Evolutionary conservation across 306 rosid species (phyloP).

Genomic region (Prunus fruticosa): DNA sequence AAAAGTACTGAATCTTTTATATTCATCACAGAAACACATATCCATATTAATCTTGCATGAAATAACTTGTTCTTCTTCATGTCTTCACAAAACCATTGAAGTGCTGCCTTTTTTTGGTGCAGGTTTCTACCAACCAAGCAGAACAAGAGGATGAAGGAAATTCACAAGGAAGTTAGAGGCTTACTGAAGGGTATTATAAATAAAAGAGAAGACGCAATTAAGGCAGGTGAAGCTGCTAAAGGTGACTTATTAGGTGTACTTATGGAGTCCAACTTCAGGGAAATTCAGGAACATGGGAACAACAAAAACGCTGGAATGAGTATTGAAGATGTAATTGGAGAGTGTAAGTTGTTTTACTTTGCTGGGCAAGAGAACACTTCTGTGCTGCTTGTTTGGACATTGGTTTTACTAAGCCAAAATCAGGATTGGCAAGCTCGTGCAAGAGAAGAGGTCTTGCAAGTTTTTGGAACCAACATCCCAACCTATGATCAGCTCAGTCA

Average conservation of each 20-base stretch:
- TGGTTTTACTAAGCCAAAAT: constrained; percentile 18
- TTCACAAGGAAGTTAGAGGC: constrained; percentile 19
- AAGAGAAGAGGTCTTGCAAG: background rate
- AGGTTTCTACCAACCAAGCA: constrained; percentile 3
- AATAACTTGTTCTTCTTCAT: too few relatives aligned
- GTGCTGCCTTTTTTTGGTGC: background rate
- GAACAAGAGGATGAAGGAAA: constrained; percentile 25
- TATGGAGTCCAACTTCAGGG: background rate
- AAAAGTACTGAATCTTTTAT: too few relatives aligned
- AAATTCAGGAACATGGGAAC: too few relatives aligned
- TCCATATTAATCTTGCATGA: too few relatives aligned
- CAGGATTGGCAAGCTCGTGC: constrained; percentile 8
- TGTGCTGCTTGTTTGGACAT: constrained; percentile 30
- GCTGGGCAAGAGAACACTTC: constrained; percentile 42
- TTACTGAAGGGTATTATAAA: constrained; percentile 24
- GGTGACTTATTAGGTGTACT: constrained; percentile 21
- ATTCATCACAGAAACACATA: too few relatives aligned
- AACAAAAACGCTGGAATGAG: too few relatives aligned
- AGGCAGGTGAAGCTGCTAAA: constrained; percentile 28
- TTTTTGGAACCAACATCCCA: constrained; percentile 21
- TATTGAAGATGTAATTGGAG: constrained; percentile 1
- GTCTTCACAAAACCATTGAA: too few relatives aligned
- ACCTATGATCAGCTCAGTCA: constrained; percentile 15
- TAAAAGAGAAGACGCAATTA: constrained; percentile 24
- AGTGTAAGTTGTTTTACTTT: constrained; percentile 37